Base-by-base conservation (phyloP, 306 rosid genomes). In the Sesbania bispinosa region DNA sequence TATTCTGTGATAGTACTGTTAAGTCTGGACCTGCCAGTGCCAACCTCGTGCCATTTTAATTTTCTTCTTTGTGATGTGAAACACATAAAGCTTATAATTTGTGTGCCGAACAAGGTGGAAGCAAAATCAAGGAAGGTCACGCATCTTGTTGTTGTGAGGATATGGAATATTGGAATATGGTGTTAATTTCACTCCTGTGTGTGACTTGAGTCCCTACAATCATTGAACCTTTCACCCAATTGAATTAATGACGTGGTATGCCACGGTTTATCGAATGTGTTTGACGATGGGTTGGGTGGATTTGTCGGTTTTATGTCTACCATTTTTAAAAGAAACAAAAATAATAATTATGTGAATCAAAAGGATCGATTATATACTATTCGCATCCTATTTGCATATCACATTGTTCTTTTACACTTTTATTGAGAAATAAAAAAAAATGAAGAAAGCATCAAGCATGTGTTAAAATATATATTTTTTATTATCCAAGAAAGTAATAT, bases 101-200 rank as follows among this genome's bases (percentile, higher is more conserved):
- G 27, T 54, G 39, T 43, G 74, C 74, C 74, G 0, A 80, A 53
- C 51, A 53, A 7, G 18, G 62, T 29, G 58, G 79, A 72, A 66
- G 82, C 57, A 67, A 67, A 77, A 77, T 77, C 19, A 63, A 43
- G 75, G 73, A 51, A 52, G 79, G 3, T 73, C 67, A 81, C 85
- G 79, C 57, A 66, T 71, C 76, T 71, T 52, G 2, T 30, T 38
- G 5, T 38, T 69, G 36, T 24, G 45, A 6, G 14, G n/a, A n/a
- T n/a, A n/a, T n/a, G n/a, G n/a, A n/a, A n/a, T n/a, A 30, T 58
- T 50, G 14, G 16, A 38, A 5, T 58, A 10, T 55, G 67, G 77
- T 20, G 24, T 66, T 32, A 9, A 9, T 8, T 52, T 69, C 41
- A 13, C 14, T 26, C 4, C 32, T 9, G 42, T 38, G 50, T 15